Evolutionary conservation across 208 protist species (phyloP).

Genomic region (Borovskyia barvae): DNA sequence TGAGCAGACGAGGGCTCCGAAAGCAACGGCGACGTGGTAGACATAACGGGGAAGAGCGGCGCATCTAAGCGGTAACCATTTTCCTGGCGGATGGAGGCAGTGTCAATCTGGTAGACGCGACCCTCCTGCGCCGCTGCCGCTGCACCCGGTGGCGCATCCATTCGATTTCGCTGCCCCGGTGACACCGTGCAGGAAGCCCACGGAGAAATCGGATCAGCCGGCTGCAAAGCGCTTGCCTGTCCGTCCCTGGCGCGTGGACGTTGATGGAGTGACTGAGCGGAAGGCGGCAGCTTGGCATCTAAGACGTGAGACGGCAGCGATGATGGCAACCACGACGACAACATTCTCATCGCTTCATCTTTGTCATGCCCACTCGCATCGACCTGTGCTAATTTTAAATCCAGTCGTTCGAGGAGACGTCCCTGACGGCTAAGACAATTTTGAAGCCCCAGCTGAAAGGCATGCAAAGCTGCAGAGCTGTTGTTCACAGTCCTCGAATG

Average conservation of each 20-base stretch:
- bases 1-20: not conserved
- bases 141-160: too few species aligned
- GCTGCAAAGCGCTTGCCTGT: too few species aligned
- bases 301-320: not conserved
- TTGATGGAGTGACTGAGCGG: not conserved
- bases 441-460: slow-evolving; percentile 18
- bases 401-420: slow-evolving; percentile 9
- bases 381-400: not conserved
- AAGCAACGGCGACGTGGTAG: not conserved
- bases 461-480: slow-evolving; percentile 14
- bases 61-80: too few species aligned
- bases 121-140: not conserved
- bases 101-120: too few species aligned
- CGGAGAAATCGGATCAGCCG: too few species aligned
- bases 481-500: too few species aligned
- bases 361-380: too few species aligned
- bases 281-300: not conserved
- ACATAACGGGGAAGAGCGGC: too few species aligned
- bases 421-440: slow-evolving; percentile 23
- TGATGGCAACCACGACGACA: not conserved
- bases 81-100: too few species aligned
- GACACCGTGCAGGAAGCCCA: too few species aligned
- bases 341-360: not conserved
- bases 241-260: too few species aligned
- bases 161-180: too few species aligned